phyloP scores from a whole-genome alignment of 169 alveolate species.

The Babesia divergens region DNA sequence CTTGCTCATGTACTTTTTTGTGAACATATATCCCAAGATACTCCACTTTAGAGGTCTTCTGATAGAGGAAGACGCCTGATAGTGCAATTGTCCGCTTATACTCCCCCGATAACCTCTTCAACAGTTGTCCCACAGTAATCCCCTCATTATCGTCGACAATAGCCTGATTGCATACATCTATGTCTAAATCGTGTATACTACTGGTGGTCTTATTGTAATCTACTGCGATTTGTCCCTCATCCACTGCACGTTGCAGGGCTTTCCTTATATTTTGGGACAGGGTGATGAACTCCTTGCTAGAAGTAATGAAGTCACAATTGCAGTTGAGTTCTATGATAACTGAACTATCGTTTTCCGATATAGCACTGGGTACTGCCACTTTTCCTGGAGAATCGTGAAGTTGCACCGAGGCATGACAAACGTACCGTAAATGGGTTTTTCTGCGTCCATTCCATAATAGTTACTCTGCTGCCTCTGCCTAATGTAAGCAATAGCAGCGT shows the following conservation, averaged over 20 bases:
- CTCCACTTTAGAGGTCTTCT: background rate
- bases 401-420: background rate
- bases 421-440: conserved; percentile 38
- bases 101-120: conserved; percentile 37
- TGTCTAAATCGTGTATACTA: background rate
- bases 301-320: conserved; percentile 51
- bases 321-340: conserved; percentile 31
- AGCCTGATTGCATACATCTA: background rate
- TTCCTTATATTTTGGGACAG: conserved; percentile 9
- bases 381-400: conserved; percentile 12
- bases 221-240: background rate
- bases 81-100: conserved; percentile 22
- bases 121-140: conserved; percentile 17
- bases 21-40: conserved; percentile 47
- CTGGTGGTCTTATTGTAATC: background rate
- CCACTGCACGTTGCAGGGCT: conserved; percentile 7
- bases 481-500: conserved; percentile 29
- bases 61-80: background rate
- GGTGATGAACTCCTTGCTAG: conserved; percentile 30
- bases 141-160: background rate
- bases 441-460: conserved; percentile 15
- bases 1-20: background rate
- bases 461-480: conserved; percentile 15
- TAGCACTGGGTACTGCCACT: conserved; percentile 2
- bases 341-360: background rate